These are phyloP conservation scores for Aechmea fasciata DNA, from an alignment of 176 grass and related monocot genomes.

Conservation along the genomic window DNA sequence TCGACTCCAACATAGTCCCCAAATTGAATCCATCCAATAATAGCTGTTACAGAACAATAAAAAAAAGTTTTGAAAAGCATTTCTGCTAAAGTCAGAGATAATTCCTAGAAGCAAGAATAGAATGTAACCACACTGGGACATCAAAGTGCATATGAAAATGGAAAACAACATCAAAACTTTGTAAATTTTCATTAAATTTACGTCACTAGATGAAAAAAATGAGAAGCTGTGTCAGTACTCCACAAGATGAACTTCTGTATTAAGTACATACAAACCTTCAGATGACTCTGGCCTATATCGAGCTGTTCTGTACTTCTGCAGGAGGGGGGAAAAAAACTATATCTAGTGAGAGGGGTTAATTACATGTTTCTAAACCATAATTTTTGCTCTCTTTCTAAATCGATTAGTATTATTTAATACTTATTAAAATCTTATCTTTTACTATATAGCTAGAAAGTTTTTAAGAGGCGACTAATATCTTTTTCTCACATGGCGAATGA, in stretches of 20 bases:
- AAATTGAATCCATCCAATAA: too few species aligned
- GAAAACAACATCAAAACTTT: not conserved
- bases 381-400: too few species aligned
- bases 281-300: conserved; percentile 53
- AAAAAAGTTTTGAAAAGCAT: not conserved
- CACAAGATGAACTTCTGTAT: conserved; percentile 13
- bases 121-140: not conserved
- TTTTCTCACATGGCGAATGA: too few species aligned
- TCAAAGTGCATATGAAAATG: not conserved
- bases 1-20: too few species aligned
- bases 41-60: not conserved
- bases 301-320: conserved; percentile 89
- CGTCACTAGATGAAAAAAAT: conserved; percentile 1
- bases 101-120: not conserved
- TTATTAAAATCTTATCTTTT: too few species aligned
- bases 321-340: conserved; percentile 9
- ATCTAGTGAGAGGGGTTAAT: conserved; percentile 7
- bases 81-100: not conserved
- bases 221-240: conserved; percentile 8
- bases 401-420: too few species aligned
- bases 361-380: too few species aligned
- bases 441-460: too few species aligned
- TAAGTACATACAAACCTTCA: conserved; percentile 51
- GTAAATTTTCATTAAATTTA: not conserved
- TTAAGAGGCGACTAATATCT: too few species aligned